phyloP scores from a whole-genome alignment of 805 yeast species.

The Grigorovia jiainica region DNA sequence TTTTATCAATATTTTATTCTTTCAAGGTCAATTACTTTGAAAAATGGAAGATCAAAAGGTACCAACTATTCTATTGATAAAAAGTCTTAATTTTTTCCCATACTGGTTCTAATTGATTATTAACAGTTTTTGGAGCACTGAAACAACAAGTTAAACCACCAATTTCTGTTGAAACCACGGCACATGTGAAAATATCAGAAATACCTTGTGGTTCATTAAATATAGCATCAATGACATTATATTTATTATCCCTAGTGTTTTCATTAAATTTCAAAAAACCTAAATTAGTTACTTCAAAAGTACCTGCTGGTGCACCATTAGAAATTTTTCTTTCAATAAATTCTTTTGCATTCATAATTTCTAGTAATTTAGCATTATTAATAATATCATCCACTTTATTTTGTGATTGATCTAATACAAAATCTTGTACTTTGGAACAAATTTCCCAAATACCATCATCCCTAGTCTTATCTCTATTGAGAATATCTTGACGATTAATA shows the following conservation, averaged over 20 bases:
- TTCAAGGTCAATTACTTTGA: no score
- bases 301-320: constrained; percentile 13
- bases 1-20: not conserved
- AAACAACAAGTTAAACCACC: constrained; percentile 22
- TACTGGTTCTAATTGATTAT: not conserved
- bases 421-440: constrained; percentile 8
- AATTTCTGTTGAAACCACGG: constrained; percentile 14
- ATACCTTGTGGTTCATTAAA: constrained; percentile 25
- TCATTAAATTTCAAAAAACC: constrained; percentile 17
- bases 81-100: constrained; percentile 1
- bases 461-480: not conserved
- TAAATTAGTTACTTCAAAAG: constrained; percentile 25
- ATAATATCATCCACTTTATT: constrained; percentile 9
- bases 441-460: constrained; percentile 11
- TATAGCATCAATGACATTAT: constrained; percentile 14
- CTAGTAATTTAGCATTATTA: constrained; percentile 16
- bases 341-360: constrained; percentile 11
- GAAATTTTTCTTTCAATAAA: constrained; percentile 13
- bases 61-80: not conserved
- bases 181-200: constrained; percentile 15
- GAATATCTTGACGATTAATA: constrained; percentile 1
- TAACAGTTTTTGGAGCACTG: constrained; percentile 13
- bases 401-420: constrained; percentile 2
- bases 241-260: constrained; percentile 4
- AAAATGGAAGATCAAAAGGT: no score